Percentiles rank a stretch among this genome's conserved stretches.
Conservation (phyloP, 2,329 filamentous ascomycete species). For the Alternaria gansuensis region DNA sequence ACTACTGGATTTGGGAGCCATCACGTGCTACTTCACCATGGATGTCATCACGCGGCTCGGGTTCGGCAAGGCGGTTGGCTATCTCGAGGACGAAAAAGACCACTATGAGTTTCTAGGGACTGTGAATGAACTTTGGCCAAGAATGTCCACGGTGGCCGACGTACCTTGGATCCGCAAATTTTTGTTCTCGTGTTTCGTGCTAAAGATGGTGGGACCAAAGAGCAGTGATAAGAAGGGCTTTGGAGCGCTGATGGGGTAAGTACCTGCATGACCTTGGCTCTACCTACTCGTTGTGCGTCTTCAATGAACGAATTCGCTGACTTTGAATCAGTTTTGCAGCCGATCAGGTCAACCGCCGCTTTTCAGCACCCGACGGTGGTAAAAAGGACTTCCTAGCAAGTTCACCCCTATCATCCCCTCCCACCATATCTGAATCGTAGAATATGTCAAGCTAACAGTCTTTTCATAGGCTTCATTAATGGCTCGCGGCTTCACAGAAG, state of each 20-base stretch:
- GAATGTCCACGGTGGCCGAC: constrained; percentile 13
- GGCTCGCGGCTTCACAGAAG: constrained; percentile 17
- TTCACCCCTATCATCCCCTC: neutral
- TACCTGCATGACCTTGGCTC: neutral
- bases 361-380: constrained; percentile 2
- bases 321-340: neutral
- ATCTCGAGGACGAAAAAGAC: constrained; percentile 16
- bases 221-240: constrained; percentile 11
- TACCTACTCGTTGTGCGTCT: neutral
- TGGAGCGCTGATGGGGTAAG: constrained; percentile 13
- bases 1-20: constrained; percentile 1
- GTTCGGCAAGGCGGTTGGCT: constrained; percentile 22
- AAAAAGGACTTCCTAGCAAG: neutral
- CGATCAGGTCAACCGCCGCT: constrained; percentile 6
- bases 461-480: constrained; percentile 16
- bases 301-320: neutral
- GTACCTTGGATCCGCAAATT: constrained; percentile 17
- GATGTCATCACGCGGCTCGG: constrained; percentile 22
- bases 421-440: neutral
- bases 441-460: neutral
- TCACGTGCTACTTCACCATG: constrained; percentile 18
- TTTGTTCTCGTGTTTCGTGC: constrained; percentile 13
- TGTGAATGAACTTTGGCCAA: constrained; percentile 7
- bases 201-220: constrained; percentile 5
- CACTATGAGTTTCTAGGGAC: constrained; percentile 14